Percentiles rank a stretch among this genome's conserved stretches.
Conservation (phyloP, 148 eudicot species). For the Mesembryanthemum crystallinum region DNA sequence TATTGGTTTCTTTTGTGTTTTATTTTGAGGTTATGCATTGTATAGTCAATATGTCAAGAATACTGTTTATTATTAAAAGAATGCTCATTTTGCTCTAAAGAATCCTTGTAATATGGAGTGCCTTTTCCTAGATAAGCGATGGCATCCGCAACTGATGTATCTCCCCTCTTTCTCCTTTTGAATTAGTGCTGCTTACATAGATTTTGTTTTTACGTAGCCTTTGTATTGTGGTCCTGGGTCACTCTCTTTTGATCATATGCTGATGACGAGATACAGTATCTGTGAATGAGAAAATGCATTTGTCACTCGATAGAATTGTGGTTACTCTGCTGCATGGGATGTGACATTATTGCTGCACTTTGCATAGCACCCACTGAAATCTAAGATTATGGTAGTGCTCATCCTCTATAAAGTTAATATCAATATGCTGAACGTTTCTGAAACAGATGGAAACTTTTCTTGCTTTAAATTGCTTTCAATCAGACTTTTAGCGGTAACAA, state of each 20-base stretch:
- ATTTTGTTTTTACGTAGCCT: neutral
- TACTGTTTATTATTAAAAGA: neutral
- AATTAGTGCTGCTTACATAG: neutral
- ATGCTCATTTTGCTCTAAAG: neutral
- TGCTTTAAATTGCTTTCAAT: no score
- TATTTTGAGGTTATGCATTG: neutral
- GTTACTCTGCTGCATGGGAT: neutral
- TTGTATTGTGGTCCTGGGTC: neutral
- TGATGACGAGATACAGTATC: neutral
- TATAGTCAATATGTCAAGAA: neutral
- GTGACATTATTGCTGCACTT: neutral
- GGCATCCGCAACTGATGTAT: neutral
- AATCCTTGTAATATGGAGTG: no score
- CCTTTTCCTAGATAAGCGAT: neutral
- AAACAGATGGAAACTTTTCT: no score
- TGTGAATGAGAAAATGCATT: neutral
- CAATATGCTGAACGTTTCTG: no score
- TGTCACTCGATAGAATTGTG: neutral
- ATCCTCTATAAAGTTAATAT: no score
- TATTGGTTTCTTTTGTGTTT: conserved; percentile 8
- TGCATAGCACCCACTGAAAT: no score
- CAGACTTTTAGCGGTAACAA: no score
- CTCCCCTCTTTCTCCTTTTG: no score
- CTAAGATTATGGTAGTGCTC: no score
- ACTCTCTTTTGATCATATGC: neutral